Conservation (phyloP, 2,329 filamentous ascomycete genomes). For the Parafenestella ontariensis region DNA sequence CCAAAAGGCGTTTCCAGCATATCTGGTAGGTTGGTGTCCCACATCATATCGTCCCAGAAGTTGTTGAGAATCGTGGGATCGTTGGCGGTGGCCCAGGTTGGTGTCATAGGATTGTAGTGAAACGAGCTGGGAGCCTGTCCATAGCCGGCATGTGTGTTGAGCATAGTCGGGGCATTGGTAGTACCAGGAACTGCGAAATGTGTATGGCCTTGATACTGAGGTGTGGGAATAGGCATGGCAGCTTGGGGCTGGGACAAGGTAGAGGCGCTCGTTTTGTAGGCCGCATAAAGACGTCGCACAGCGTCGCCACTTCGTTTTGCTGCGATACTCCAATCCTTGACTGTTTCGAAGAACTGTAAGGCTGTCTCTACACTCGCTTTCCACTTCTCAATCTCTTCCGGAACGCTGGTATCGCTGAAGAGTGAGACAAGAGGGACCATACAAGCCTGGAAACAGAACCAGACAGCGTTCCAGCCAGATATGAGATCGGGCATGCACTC, state of each 20-base stretch:
- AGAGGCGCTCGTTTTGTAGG: constrained; percentile 43
- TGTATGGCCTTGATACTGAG: constrained; percentile 16
- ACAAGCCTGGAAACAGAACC: constrained; percentile 80
- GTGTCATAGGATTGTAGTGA: constrained; percentile 40
- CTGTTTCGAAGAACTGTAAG: constrained; percentile 52
- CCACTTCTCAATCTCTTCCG: constrained; percentile 53
- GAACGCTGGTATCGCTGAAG: constrained; percentile 67
- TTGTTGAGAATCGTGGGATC: constrained; percentile 42
- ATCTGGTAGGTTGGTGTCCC: constrained; percentile 49
- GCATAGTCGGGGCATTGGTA: constrained; percentile 16
- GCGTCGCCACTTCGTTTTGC: constrained; percentile 54
- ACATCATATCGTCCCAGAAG: constrained; percentile 54
- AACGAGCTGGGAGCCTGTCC: constrained; percentile 19
- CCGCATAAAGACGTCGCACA: constrained; percentile 52
- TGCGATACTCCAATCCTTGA: constrained; percentile 54
- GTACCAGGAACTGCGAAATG: constrained; percentile 22
- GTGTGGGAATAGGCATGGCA: constrained; percentile 23
- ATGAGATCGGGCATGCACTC: constrained; percentile 78
- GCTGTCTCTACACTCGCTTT: constrained; percentile 50
- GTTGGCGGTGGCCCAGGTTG: constrained; percentile 31
- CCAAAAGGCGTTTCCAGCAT: constrained; percentile 47
- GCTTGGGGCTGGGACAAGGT: constrained; percentile 16
- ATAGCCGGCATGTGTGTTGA: constrained; percentile 17
- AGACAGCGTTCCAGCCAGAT: constrained; percentile 80
- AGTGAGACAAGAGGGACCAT: constrained; percentile 80